Evolutionary conservation across 2,329 filamentous ascomycete genomes (phyloP), one percentile per base, ranked within the genome.

Genomic region (Beauveria australis): DNA sequence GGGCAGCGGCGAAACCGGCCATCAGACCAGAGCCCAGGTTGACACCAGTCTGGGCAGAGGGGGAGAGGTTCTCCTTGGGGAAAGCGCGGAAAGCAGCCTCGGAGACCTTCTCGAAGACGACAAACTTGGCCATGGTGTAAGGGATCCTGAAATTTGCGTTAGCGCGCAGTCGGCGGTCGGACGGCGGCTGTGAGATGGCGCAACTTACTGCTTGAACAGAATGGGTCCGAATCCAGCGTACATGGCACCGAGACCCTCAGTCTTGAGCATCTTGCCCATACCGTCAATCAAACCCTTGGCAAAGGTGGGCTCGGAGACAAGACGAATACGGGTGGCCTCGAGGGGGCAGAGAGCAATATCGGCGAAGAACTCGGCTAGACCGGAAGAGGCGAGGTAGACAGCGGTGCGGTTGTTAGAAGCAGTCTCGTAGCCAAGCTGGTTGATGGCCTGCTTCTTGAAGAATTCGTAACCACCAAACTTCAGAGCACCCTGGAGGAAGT

Each of bases 51-150:
- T 93, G 89, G 70, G 82, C 80, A 71, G 81, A 81, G 70, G 82
- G 78, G 70, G 87, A 88, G 68, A 89, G 77, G 63, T 78, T 81
- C 71, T 81, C 78, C 84, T 92, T 93, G 83, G 91, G 87, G 73
- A 89, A 76, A 58, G 72, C 65, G 68, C 78, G 75, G 83, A 87
- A 93, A 79, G 89, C 76, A 67, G 81, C 71, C 81, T 94, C 91
- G 70, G 86, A 80, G 70, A 91, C 89, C 84, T 93, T 93, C 81
- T 95, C 91, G 84, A 85, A 94, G 71, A 92, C 91, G 77, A 93
- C 91, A 81, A 95, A 95, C 83, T 95, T 95, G 84, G 91, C 82
- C 88, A 94, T 92, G 76, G 91, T 95, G 82, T 95, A 95, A 66
- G 91, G 91, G 69, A 95, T 87, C 83, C 88, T 62, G 28, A 2